Evolutionary conservation across 2,329 filamentous ascomycete genomes (phyloP), one percentile per base, ranked within the genome.

Genomic region (Arthrobotrys conoides): DNA sequence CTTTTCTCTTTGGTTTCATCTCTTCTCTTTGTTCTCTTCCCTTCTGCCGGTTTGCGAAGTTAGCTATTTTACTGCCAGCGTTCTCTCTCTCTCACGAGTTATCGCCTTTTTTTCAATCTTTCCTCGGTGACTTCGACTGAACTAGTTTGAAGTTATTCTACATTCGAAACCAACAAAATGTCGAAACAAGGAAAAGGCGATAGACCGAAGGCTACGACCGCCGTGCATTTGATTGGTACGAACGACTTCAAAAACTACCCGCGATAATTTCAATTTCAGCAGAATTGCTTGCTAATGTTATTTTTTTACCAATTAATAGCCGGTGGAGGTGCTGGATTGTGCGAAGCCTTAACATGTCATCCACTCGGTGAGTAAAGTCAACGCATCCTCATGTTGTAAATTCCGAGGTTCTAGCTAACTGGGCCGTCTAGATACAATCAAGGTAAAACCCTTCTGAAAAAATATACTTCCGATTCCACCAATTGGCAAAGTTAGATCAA

Each of bases 321-420:
- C 84, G 96, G 96, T 84, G 96, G 96, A 84, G 93, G 93, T 85
- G 96, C 96, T 82, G 96, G 96, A 83, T 97, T 98, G 95, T 98
- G 98, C 94, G 96, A 99, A 86, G 96, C 96, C 61, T 90, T 99
- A 80, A 94, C 88, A 68, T 99, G 96, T 85, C 96, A 99, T 87
- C 96, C 96, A 80, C 89, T 98, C 76, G 92, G 92, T 95, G 88
- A 82, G 88, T 82, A 27, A 66, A 68, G 49, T 48, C 73, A 71
- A 68, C 75, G 61, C 67, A 68, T 12, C 24, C 69, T 65, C 61
- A 72, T 69, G 70, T 61, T 44, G 55, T 30, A 64, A 41, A 61
- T 41, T 27, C 38, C 36, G 30, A 24, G 38, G 16, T 18, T 46
- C 18, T 24, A 59, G 67, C 67, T 77, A 66, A 77, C 41, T 44